Conservation (phyloP, 2,329 filamentous ascomycete species). For the Fusarium virguliforme region DNA sequence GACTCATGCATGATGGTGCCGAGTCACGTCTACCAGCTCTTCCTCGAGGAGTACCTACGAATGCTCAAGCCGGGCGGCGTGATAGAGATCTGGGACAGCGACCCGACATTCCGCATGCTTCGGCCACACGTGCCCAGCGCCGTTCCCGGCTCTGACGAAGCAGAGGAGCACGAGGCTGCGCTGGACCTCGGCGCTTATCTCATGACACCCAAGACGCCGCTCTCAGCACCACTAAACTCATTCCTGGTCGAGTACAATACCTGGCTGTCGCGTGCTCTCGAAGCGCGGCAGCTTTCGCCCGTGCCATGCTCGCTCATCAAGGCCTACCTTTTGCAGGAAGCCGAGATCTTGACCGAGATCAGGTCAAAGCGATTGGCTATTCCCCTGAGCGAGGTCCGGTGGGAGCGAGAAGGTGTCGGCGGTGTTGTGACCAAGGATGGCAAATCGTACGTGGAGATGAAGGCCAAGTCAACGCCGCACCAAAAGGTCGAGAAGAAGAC, state of each 20-base stretch:
- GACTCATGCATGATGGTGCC: slow-evolving; percentile 81
- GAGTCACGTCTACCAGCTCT: slow-evolving; percentile 68
- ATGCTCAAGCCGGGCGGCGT: slow-evolving; percentile 84
- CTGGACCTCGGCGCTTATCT: slow-evolving; percentile 84
- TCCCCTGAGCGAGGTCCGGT: slow-evolving; percentile 86
- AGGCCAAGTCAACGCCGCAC: slow-evolving; percentile 61
- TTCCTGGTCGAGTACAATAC: slow-evolving; percentile 87
- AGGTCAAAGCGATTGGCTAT: slow-evolving; percentile 87
- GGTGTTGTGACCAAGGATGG: slow-evolving; percentile 74
- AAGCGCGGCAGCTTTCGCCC: slow-evolving; percentile 77
- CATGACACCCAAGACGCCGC: slow-evolving; percentile 86
- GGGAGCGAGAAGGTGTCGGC: slow-evolving; percentile 84
- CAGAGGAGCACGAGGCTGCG: slow-evolving; percentile 75
- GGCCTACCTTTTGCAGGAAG: slow-evolving; percentile 85
- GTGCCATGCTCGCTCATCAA: slow-evolving; percentile 85
- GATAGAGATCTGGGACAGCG: slow-evolving; percentile 91
- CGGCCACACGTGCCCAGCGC: slow-evolving; percentile 79
- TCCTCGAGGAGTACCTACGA: slow-evolving; percentile 82
- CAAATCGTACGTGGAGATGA: slow-evolving; percentile 73
- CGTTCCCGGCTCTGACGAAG: slow-evolving; percentile 55
- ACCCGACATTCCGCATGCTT: slow-evolving; percentile 87
- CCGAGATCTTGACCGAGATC: slow-evolving; percentile 78
- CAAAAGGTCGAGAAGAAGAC: slow-evolving; percentile 63
- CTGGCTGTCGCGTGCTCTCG: slow-evolving; percentile 85
- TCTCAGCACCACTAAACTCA: slow-evolving; percentile 84